Percentiles rank a stretch among this genome's conserved stretches.
These are phyloP conservation scores for Cymbopogon citratus DNA, from an alignment of 176 grass and related monocot genomes.

Conservation along the genomic window DNA sequence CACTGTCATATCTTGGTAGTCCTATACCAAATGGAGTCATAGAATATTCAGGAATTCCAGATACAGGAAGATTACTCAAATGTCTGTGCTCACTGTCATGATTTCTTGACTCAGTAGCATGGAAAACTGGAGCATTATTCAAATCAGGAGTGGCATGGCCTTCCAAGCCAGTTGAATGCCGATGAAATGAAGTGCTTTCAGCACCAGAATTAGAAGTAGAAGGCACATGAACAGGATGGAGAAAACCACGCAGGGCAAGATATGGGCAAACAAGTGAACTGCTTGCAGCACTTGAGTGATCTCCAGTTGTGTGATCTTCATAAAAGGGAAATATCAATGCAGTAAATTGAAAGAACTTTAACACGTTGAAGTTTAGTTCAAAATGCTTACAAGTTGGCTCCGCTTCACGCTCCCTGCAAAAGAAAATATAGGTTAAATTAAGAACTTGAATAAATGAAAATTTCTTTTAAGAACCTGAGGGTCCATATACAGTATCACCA, in stretches of 20 bases:
- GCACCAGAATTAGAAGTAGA: slow-evolving; percentile 48
- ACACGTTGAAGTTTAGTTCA: slow-evolving; percentile 7
- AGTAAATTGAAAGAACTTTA: slow-evolving; percentile 24
- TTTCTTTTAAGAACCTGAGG: not conserved
- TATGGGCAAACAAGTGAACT: slow-evolving; percentile 75
- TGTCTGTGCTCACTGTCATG: slow-evolving; percentile 59
- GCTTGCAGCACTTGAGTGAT: slow-evolving; percentile 61
- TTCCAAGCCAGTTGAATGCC: slow-evolving; percentile 48
- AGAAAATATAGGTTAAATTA: slow-evolving; percentile 16
- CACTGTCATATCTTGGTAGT: slow-evolving; percentile 55
- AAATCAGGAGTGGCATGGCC: slow-evolving; percentile 47
- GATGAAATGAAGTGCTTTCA: slow-evolving; percentile 63
- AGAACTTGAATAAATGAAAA: slow-evolving; percentile 22
- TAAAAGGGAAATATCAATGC: slow-evolving; percentile 20
- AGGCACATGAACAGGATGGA: slow-evolving; percentile 57
- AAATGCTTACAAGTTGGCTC: slow-evolving; percentile 57
- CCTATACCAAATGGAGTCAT: slow-evolving; percentile 54
- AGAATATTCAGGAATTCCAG: slow-evolving; percentile 57
- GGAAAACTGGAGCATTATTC: slow-evolving; percentile 48
- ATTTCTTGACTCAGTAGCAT: slow-evolving; percentile 56
- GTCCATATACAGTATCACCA: not conserved
- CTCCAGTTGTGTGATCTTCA: slow-evolving; percentile 60
- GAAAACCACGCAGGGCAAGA: slow-evolving; percentile 55
- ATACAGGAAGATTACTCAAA: slow-evolving; percentile 55
- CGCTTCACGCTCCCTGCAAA: slow-evolving; percentile 61